These are phyloP conservation scores for Podospora pseudopauciseta DNA, from an alignment of 495 filamentous ascomycete species.

Conservation along the genomic window DNA sequence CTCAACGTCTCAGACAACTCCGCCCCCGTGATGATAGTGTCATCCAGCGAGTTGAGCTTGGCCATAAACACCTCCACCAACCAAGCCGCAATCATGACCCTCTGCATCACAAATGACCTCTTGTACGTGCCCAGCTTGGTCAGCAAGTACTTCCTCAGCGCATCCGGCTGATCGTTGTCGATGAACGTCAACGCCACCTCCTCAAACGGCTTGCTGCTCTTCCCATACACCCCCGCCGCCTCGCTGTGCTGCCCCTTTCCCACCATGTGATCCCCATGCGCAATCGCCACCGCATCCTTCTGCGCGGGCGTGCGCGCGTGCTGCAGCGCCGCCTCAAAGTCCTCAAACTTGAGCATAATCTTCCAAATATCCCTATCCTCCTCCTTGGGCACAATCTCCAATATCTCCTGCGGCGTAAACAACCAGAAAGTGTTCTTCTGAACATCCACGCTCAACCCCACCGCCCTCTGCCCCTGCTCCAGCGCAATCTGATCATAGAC, in stretches of 20 bases:
- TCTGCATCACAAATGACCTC: conserved; percentile 82
- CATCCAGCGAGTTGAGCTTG: conserved; percentile 90
- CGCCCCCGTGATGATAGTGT: conserved; percentile 86
- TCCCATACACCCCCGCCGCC: conserved; percentile 85
- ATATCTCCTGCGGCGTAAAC: conserved; percentile 85
- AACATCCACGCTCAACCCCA: conserved; percentile 80
- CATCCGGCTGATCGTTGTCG: conserved; percentile 85
- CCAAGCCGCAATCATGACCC: conserved; percentile 94
- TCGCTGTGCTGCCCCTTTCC: conserved; percentile 75
- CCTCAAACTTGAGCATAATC: conserved; percentile 76
- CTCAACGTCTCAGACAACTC: conserved; percentile 71
- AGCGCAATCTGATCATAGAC: conserved; percentile 84
- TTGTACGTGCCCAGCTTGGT: conserved; percentile 80
- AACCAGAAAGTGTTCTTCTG: conserved; percentile 97
- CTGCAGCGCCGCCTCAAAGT: conserved; percentile 80
- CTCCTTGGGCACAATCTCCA: conserved; percentile 83
- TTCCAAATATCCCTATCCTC: conserved; percentile 94
- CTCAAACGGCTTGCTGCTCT: conserved; percentile 94
- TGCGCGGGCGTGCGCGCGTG: conserved; percentile 71
- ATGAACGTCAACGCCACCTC: conserved; percentile 90
- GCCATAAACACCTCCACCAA: conserved; percentile 95
- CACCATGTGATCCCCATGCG: conserved; percentile 82
- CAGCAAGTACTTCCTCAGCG: conserved; percentile 82
- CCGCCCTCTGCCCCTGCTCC: conserved; percentile 69
- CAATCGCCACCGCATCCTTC: conserved; percentile 83